Percentiles rank a stretch among this genome's conserved stretches.
Conservation (phyloP, 306 rosid genomes). For the Lathyrus tuberosus region DNA sequence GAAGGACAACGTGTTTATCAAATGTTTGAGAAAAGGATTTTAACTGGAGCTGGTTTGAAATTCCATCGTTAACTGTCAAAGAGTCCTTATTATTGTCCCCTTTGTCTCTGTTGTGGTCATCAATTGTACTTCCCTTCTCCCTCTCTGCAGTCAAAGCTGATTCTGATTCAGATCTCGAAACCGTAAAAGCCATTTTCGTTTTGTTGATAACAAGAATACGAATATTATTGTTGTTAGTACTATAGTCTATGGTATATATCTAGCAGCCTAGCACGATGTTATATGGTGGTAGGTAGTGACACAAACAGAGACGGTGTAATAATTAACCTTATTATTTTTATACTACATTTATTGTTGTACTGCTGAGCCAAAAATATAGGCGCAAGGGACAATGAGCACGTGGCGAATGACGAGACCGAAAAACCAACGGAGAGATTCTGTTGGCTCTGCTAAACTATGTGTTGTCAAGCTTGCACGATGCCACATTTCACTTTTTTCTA, state of each 20-base stretch:
- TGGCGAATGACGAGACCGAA: slow-evolving; percentile 3
- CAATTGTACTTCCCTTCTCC: slow-evolving; percentile 32
- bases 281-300: not conserved
- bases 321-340: not conserved
- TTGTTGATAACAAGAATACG: not conserved
- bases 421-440: slow-evolving; percentile 14
- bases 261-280: not conserved
- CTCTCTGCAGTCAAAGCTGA: slow-evolving; percentile 42
- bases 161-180: slow-evolving; percentile 41
- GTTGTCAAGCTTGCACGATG: slow-evolving; percentile 11
- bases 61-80: not conserved
- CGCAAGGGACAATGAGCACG: not conserved
- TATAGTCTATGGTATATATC: not conserved
- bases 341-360: not conserved
- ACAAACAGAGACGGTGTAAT: not conserved
- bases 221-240: not conserved
- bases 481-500: slow-evolving; percentile 20
- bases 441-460: not conserved
- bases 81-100: slow-evolving; percentile 31
- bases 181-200: slow-evolving; percentile 44
- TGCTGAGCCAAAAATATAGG: not conserved
- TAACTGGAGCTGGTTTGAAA: slow-evolving; percentile 59
- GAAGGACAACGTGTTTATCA: slow-evolving; percentile 61
- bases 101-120: not conserved
- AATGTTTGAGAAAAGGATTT: slow-evolving; percentile 47